These are phyloP conservation scores for Colletotrichum sansevieriae DNA, from an alignment of 2,329 filamentous ascomycete species.

Conservation along the genomic window DNA sequence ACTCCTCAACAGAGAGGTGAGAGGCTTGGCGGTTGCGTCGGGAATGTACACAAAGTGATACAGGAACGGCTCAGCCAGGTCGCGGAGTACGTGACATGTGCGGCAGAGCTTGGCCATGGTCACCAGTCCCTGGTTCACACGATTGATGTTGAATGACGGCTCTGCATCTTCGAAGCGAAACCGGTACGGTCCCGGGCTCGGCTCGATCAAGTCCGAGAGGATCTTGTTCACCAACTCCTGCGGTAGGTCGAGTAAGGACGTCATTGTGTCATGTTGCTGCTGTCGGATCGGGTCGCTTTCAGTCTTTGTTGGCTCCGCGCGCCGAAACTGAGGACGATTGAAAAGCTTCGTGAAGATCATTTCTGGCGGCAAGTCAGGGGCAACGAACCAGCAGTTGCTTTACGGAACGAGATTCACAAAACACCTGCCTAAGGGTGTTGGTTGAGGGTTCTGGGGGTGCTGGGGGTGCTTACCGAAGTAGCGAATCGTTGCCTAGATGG, in stretches of 20 bases:
- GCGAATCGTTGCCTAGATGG: constrained; percentile 17
- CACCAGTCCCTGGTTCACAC: neutral
- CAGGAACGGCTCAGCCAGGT: constrained; percentile 16
- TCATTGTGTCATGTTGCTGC: neutral
- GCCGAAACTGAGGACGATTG: no score
- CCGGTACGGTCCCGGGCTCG: constrained; percentile 11
- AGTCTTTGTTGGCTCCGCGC: no score
- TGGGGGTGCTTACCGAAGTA: neutral
- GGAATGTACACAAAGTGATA: constrained; percentile 19
- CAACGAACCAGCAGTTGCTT: neutral
- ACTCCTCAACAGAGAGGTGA: constrained; percentile 16
- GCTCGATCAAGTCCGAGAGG: neutral
- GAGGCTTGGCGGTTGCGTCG: neutral
- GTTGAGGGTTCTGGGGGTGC: neutral
- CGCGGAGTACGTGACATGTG: constrained; percentile 16
- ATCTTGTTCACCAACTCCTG: constrained; percentile 30
- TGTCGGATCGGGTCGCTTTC: no score
- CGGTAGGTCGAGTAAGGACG: constrained; percentile 24
- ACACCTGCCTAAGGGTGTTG: constrained; percentile 11
- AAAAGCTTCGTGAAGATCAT: neutral
- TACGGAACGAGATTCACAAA: neutral
- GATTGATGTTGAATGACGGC: constrained; percentile 8
- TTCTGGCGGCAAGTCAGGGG: neutral
- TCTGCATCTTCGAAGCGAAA: constrained; percentile 21
- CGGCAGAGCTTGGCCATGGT: constrained; percentile 26